A percentile compares a stretch with the other conserved stretches of the same genome.
These are phyloP conservation scores for Penicillium sp. DNA, from an alignment of 2,329 filamentous ascomycete species.

Conservation along the genomic window DNA sequence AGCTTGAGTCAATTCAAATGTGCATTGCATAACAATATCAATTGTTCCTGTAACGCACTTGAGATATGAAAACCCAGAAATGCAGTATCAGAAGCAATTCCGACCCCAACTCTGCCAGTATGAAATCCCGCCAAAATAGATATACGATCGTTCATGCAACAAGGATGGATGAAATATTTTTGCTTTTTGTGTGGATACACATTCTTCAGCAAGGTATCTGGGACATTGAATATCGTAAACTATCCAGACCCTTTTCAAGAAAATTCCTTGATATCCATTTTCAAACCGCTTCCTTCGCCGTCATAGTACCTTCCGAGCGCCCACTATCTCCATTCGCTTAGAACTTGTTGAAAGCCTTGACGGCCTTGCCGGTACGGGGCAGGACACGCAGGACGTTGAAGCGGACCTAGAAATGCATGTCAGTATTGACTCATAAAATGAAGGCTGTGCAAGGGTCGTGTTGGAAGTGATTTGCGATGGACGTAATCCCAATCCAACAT, in stretches of 20 bases:
- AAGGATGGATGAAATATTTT: constrained; percentile 34
- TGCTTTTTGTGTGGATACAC: constrained; percentile 39
- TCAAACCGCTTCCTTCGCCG: constrained; percentile 35
- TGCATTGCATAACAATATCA: too few species aligned
- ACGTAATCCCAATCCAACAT: too few species aligned
- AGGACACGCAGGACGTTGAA: constrained; percentile 99
- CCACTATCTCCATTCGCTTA: constrained; percentile 51
- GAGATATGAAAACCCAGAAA: too few species aligned
- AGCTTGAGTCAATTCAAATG: too few species aligned
- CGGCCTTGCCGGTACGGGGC: constrained; percentile 90
- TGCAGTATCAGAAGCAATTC: too few species aligned
- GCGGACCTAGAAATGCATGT: constrained; percentile 61
- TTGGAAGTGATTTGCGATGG: too few species aligned
- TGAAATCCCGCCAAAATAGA: too few species aligned
- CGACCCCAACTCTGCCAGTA: too few species aligned
- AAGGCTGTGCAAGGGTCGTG: neutral
- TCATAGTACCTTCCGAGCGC: constrained; percentile 28
- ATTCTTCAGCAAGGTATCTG: constrained; percentile 39
- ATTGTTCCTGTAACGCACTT: too few species aligned
- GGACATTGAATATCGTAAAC: constrained; percentile 39
- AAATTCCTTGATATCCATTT: constrained; percentile 36
- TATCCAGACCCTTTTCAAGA: constrained; percentile 34
- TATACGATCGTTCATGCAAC: too few species aligned
- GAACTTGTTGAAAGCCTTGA: constrained; percentile 99
- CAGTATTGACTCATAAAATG: constrained; percentile 9